Base-by-base conservation (phyloP, 1,284 basidiomycete genomes). In the Peniophora sp. region DNA sequence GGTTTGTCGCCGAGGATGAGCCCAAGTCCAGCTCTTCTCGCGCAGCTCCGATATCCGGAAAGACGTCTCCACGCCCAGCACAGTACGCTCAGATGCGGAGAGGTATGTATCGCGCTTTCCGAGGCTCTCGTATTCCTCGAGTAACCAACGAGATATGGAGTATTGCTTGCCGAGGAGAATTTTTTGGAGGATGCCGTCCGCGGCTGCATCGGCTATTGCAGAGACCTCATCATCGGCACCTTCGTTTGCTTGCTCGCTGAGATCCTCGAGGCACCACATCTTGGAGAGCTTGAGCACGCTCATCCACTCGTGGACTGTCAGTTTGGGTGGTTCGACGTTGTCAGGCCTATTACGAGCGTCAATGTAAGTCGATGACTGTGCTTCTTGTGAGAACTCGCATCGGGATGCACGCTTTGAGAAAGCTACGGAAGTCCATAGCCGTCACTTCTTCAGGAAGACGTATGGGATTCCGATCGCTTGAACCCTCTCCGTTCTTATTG, bases 191-290 rank as follows among this genome's bases (percentile, higher is more conserved):
- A 22, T 8, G 20, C 8, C 15, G 39, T n/a, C 15, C n/a, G 15
- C 15, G 39, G n/a, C 15, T 5, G 15, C 15, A 8, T 8, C 27
- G 27, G 27, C 5, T 8, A 17, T 6, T n/a, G n/a, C n/a, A 22
- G 39, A 8, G 39, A 41, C 8, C n/a, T 17, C 20, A 6, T 41
- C 15, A 17, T 41, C 39, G n/a, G 39, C 39, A n/a, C 6, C 20
- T 6, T 41, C 39, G 39, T 8, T 41, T 5, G 39, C 39, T n/a
- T 17, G 6, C 8, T 8, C 24, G 43, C 50, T 49, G 12, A 54
- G 34, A 17, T 11, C 39, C 2, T 49, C 43, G 24, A 54, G 51
- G 39, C 15, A 20, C 53, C 53, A 54, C 53, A 51, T 54, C 3
- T 39, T 42, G 1, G 53, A 49, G 24, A 54, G 50, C 34, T 43